Conservation (phyloP, 495 filamentous ascomycete genomes). For the Margaritispora aquatica region DNA sequence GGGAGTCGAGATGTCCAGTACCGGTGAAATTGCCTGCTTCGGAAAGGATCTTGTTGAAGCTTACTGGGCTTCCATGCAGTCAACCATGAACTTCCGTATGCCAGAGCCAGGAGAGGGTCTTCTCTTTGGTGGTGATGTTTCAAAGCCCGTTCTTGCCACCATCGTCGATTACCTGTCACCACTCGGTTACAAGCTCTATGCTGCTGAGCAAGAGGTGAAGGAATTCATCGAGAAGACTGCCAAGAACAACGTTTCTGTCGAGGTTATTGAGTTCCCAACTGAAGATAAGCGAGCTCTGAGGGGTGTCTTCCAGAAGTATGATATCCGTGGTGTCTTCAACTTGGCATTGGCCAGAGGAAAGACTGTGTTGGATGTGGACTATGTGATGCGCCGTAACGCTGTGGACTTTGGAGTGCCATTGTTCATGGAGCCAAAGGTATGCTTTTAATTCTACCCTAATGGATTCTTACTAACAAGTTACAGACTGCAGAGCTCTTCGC, state of each 20-base stretch:
- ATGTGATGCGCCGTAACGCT: constrained; percentile 93
- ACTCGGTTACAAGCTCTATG: constrained; percentile 90
- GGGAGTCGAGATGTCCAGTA: constrained; percentile 95
- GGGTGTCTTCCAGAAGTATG: constrained; percentile 94
- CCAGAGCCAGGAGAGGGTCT: constrained; percentile 91
- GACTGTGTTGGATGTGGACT: constrained; percentile 86
- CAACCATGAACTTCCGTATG: constrained; percentile 98
- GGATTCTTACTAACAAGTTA: constrained; percentile 17
- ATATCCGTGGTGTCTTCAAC: constrained; percentile 95
- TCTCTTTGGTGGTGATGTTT: constrained; percentile 81
- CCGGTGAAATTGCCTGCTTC: constrained; percentile 98
- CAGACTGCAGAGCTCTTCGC: constrained; percentile 95
- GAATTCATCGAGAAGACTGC: constrained; percentile 64
- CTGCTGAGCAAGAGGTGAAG: constrained; percentile 76
- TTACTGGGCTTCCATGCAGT: constrained; percentile 94
- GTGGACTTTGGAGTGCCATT: constrained; percentile 97
- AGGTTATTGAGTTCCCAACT: constrained; percentile 96
- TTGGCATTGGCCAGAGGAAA: constrained; percentile 77
- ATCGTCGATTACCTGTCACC: constrained; percentile 82
- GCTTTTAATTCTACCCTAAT: constrained; percentile 23
- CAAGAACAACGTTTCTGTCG: constrained; percentile 62
- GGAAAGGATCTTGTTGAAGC: constrained; percentile 92
- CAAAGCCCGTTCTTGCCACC: constrained; percentile 55
- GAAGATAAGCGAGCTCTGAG: constrained; percentile 91
- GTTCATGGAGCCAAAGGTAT: constrained; percentile 98